phyloP scores from a whole-genome alignment of 805 yeast species.

The Candida parachauliodes region DNA sequence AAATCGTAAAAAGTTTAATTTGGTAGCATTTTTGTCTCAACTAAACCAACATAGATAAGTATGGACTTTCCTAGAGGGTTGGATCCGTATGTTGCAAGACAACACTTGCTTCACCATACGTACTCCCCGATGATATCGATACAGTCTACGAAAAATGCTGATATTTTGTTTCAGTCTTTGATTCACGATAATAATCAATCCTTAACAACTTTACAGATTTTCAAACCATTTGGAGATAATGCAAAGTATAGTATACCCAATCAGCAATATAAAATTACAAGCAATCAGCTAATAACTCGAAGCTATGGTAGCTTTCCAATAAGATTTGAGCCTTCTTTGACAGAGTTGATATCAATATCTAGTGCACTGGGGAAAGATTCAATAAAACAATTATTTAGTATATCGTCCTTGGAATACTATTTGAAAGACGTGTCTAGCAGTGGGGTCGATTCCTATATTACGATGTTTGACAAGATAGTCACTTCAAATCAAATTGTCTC shows the following conservation, averaged over 20 bases:
- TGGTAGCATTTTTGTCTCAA: conserved; percentile 4
- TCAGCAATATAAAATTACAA: conserved; percentile 47
- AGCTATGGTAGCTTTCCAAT: conserved; percentile 53
- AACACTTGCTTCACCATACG: conserved; percentile 42
- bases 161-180: conserved; percentile 33
- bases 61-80: conserved; percentile 30
- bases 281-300: conserved; percentile 47
- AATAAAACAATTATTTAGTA: conserved; percentile 30
- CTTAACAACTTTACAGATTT: conserved; percentile 42
- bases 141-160: conserved; percentile 45
- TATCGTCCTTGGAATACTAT: conserved; percentile 32
- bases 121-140: conserved; percentile 53
- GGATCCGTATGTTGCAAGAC: conserved; percentile 38
- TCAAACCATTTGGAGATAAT: conserved; percentile 55
- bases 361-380: conserved; percentile 12
- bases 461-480: conserved; percentile 54
- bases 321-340: conserved; percentile 46
- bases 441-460: conserved; percentile 35
- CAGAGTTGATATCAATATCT: conserved; percentile 34
- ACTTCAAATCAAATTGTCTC: conserved; percentile 62
- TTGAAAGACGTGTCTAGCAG: conserved; percentile 15
- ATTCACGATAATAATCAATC: conserved; percentile 31
- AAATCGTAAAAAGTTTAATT: neutral
- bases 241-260: conserved; percentile 39
- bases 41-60: neutral